Evolutionary conservation across 2,329 filamentous ascomycete genomes (phyloP).

Genomic region (Botrytis medusae): DNA sequence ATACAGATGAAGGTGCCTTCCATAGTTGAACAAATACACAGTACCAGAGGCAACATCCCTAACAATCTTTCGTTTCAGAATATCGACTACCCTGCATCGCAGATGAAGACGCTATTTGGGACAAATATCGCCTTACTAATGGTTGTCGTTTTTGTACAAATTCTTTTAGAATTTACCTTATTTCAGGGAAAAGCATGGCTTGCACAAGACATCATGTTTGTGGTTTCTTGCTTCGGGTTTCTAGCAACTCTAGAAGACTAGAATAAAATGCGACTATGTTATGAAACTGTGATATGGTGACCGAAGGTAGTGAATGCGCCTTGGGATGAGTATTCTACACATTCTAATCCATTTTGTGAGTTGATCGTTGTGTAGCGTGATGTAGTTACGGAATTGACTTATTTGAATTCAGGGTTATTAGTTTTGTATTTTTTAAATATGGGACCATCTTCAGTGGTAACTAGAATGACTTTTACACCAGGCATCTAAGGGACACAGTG

Average conservation of each 20-base stretch:
- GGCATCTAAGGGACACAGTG: background rate
- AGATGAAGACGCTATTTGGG: background rate
- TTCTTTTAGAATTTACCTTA: background rate
- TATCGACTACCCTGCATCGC: background rate
- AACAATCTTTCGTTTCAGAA: background rate
- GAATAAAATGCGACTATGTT: background rate
- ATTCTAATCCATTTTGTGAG: background rate
- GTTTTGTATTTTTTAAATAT: background rate
- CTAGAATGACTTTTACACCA: background rate
- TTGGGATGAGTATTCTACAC: background rate
- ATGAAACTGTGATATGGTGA: background rate
- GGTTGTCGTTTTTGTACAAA: background rate
- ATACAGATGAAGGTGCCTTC: background rate
- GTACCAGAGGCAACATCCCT: background rate
- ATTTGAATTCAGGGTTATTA: background rate
- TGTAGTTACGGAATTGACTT: background rate
- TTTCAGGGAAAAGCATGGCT: background rate
- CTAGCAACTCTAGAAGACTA: background rate
- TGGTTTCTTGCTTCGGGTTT: too few species aligned
- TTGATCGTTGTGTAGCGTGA: background rate
- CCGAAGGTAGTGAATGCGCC: background rate
- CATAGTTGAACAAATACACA: background rate
- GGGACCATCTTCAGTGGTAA: background rate
- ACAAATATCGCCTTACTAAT: background rate
- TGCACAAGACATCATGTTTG: background rate